Base-by-base conservation (phyloP, 2,329 filamentous ascomycete species). In the Colletotrichum aenigma region DNA sequence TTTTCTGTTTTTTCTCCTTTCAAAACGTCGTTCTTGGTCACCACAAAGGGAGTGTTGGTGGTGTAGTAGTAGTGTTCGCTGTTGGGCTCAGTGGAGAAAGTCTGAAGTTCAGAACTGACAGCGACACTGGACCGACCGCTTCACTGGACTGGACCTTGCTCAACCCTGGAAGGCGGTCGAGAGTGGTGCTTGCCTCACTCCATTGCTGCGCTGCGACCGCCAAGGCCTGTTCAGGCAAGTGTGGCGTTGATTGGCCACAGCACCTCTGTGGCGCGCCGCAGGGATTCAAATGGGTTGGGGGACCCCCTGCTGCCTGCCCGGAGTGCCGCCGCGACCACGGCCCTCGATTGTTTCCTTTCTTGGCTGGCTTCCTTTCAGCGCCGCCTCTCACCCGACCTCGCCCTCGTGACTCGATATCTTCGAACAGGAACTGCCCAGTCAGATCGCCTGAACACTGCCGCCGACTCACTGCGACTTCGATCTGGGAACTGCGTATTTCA, bases 381-480 rank as follows among this genome's bases (percentile, higher is more conserved):
- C 52, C 32, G 65, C 58, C 70, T 72, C 73, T 73, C 74, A 69
- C 74, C 74, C 70, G 74, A 76, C 74, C 74, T 74, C 65, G 74
- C 56, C 34, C 74, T 38, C 65, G 58, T 76, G 74, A 76, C 74
- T 69, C 64, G 70, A 65, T 65, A 75, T 34, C 48, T 34, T 64
- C 43, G n/a, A 65, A 75, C 48, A 61, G 64, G 65, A 38, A 38
- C 56, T 64, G 58, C 64, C 71, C 55, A 56, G 56, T 48, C 26
- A 73, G 64, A 43, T 64, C 69, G 56, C 48, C 52, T 66, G 61
- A 9, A 70, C 58, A 56, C 48, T 26, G 58, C 34, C 18, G 34
- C 34, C 55, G 38, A 75, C 38, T 66, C 73, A 68, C n/a, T 70
- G 65, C 16, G 30, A 24, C 24, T 55, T 43, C 13, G 43, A 52